Evolutionary conservation across 1,139 yeast genomes (phyloP).

Genomic region (Martiniozyma asiatica): DNA sequence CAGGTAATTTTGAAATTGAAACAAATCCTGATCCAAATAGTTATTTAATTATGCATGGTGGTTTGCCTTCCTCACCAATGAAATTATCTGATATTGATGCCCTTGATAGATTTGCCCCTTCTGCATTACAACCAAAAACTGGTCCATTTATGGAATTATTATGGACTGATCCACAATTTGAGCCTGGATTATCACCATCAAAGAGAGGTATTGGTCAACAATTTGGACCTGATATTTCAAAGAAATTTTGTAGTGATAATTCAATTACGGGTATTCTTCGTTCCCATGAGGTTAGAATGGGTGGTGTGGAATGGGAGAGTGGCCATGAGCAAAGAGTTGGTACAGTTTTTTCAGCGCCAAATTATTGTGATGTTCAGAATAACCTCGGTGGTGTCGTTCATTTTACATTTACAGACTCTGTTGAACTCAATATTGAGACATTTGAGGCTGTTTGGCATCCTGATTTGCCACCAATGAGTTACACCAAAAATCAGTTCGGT

Average conservation of each 20-base stretch:
- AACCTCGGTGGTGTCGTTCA: slow-evolving; percentile 84
- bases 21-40: no score
- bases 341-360: slow-evolving; percentile 95
- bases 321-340: slow-evolving; percentile 77
- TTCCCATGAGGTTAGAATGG: slow-evolving; percentile 91
- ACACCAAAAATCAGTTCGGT: slow-evolving; percentile 44
- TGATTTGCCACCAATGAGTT: slow-evolving; percentile 89
- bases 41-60: slow-evolving; percentile 91
- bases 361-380: slow-evolving; percentile 88
- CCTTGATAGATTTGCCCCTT: slow-evolving; percentile 54
- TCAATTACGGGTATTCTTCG: slow-evolving; percentile 70
- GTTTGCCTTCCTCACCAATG: slow-evolving; percentile 74
- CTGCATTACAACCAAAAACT: slow-evolving; percentile 75
- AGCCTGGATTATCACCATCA: slow-evolving; percentile 71
- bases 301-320: slow-evolving; percentile 78
- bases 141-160: slow-evolving; percentile 93
- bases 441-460: slow-evolving; percentile 88
- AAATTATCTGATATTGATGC: slow-evolving; percentile 64
- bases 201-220: slow-evolving; percentile 94
- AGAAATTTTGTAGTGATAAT: slow-evolving; percentile 60
- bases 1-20: no score
- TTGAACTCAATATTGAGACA: slow-evolving; percentile 40
- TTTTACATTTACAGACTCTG: slow-evolving; percentile 32
- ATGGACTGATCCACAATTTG: slow-evolving; percentile 93
- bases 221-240: slow-evolving; percentile 93